phyloP scores from a whole-genome alignment of 1,284 basidiomycete species.

The Ceratobasidium sp. region DNA sequence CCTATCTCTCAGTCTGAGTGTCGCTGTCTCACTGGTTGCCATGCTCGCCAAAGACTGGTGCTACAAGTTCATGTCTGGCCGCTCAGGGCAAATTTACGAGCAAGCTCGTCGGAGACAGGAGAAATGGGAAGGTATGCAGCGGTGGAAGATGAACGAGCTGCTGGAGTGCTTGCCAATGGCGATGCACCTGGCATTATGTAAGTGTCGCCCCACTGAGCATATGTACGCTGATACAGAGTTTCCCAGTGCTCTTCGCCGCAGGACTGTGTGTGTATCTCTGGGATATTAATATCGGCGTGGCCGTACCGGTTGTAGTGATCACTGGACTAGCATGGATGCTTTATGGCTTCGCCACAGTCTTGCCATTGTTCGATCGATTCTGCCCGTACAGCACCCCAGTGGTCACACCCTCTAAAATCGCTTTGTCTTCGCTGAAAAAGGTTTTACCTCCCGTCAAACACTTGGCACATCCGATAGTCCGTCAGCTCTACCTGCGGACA shows the following conservation, averaged over 20 bases:
- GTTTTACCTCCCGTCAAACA: not conserved
- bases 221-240: not conserved
- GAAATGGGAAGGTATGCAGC: not conserved
- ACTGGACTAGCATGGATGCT: not conserved
- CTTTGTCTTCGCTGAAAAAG: too few species aligned
- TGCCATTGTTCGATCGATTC: not conserved
- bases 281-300: not conserved
- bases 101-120: too few species aligned
- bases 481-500: too few species aligned
- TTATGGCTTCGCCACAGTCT: not conserved
- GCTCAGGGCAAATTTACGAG: too few species aligned
- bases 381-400: conserved; percentile 2
- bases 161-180: not conserved
- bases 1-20: too few species aligned
- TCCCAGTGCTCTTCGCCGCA: conserved; percentile 3
- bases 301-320: not conserved
- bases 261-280: conserved; percentile 10
- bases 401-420: not conserved
- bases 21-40: too few species aligned
- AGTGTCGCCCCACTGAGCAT: not conserved
- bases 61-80: too few species aligned
- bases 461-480: too few species aligned
- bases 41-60: too few species aligned
- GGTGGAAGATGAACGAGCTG: conserved; percentile 8
- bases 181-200: conserved; percentile 20